phyloP scores from a whole-genome alignment of 345 rosid genomes.

The Acer campestre region DNA sequence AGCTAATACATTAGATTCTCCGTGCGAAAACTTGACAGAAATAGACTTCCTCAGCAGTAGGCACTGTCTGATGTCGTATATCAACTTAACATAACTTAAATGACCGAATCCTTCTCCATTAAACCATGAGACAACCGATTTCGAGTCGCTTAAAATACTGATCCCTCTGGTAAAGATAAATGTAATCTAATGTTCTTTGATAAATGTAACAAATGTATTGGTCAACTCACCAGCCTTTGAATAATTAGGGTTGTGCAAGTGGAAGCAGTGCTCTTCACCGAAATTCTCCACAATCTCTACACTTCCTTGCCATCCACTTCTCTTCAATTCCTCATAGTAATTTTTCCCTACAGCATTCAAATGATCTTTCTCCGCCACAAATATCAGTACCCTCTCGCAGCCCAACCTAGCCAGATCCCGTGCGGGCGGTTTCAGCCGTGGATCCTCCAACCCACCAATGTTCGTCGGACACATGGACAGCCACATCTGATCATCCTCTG shows the following conservation, averaged over 20 bases:
- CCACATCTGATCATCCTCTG: constrained; percentile 46
- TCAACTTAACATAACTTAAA: too few relatives aligned
- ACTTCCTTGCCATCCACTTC: constrained; percentile 36
- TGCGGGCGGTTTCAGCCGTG: constrained; percentile 37
- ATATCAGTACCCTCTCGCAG: constrained; percentile 36
- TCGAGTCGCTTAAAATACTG: too few relatives aligned
- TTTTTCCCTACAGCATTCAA: constrained; percentile 16
- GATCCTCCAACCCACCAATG: constrained; percentile 39
- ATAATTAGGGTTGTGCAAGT: constrained; percentile 16
- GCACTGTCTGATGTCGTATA: too few relatives aligned
- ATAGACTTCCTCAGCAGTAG: too few relatives aligned
- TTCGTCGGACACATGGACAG: constrained; percentile 40
- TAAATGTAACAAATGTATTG: constrained; percentile 22
- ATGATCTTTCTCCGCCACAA: constrained; percentile 44
- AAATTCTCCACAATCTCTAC: constrained; percentile 28
- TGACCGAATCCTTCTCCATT: too few relatives aligned
- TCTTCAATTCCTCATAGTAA: constrained; percentile 30
- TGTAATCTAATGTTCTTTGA: background rate
- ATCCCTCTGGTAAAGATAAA: too few relatives aligned
- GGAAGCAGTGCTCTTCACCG: constrained; percentile 39
- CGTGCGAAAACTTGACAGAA: too few relatives aligned
- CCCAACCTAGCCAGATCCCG: constrained; percentile 36
- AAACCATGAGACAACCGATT: too few relatives aligned
- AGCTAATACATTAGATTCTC: too few relatives aligned
- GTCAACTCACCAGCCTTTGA: constrained; percentile 28